phyloP scores from a whole-genome alignment of 2,329 filamentous ascomycete species.

The Fusarium buxicola region DNA sequence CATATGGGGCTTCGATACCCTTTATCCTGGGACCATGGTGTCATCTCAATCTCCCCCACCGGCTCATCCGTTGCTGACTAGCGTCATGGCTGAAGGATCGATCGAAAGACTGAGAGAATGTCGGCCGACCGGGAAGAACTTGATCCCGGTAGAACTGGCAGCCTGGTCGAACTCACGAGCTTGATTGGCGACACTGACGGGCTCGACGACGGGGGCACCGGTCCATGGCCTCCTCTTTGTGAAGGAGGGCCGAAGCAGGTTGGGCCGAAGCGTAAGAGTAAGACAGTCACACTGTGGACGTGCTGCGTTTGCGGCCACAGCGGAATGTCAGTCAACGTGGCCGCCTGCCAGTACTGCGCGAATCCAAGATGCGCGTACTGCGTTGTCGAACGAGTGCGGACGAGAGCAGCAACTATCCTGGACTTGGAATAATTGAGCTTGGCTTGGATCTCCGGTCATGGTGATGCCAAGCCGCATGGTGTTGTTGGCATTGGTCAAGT shows the following conservation, averaged over 20 bases:
- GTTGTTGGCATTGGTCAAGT: too few species aligned
- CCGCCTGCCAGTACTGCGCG: neutral
- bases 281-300: conserved; percentile 1
- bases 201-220: neutral
- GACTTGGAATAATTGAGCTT: neutral
- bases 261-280: conserved; percentile 1
- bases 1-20: too few species aligned
- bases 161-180: neutral
- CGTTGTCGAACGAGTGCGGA: neutral
- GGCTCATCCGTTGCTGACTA: too few species aligned
- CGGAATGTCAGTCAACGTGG: conserved; percentile 5
- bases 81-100: too few species aligned
- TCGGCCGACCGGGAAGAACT: neutral
- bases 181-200: neutral
- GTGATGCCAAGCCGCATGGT: neutral
- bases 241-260: neutral
- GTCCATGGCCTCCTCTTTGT: neutral
- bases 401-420: neutral
- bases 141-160: neutral
- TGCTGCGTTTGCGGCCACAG: conserved; percentile 8
- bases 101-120: too few species aligned
- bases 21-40: too few species aligned
- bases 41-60: too few species aligned
- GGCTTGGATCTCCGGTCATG: too few species aligned
- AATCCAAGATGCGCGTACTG: conserved; percentile 6